phyloP scores from a whole-genome alignment of 2,329 filamentous ascomycete species.

The Phoma sp. region DNA sequence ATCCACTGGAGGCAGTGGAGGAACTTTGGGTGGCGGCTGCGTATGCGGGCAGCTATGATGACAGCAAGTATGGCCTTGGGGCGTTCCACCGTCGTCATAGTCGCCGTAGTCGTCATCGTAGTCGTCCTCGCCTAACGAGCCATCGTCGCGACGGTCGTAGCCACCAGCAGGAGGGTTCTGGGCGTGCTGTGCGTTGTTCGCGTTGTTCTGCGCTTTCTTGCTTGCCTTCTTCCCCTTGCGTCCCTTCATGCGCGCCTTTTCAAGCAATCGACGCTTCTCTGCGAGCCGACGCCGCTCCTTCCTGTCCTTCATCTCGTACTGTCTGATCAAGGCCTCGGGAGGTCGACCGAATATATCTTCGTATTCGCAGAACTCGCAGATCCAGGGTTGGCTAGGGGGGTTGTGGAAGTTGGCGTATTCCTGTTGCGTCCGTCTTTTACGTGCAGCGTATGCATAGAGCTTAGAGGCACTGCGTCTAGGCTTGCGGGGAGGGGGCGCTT shows the following conservation, averaged over 20 bases:
- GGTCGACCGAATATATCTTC: slow-evolving; percentile 91
- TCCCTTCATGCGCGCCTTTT: slow-evolving; percentile 93
- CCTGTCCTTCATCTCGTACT: slow-evolving; percentile 94
- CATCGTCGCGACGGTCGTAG: slow-evolving; percentile 44
- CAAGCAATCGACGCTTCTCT: slow-evolving; percentile 82
- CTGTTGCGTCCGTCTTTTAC: slow-evolving; percentile 77
- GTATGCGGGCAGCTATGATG: slow-evolving; percentile 43
- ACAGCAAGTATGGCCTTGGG: slow-evolving; percentile 30
- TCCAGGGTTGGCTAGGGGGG: slow-evolving; percentile 85
- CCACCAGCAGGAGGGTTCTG: slow-evolving; percentile 39
- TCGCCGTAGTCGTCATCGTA: slow-evolving; percentile 46
- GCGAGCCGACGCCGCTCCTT: slow-evolving; percentile 81
- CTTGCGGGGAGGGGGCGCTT: slow-evolving; percentile 62
- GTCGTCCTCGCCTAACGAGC: slow-evolving; percentile 41
- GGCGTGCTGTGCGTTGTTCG: slow-evolving; percentile 37
- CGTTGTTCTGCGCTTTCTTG: slow-evolving; percentile 60
- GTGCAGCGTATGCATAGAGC: slow-evolving; percentile 76
- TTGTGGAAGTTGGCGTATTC: slow-evolving; percentile 77
- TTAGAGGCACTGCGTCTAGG: slow-evolving; percentile 68
- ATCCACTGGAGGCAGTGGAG: slow-evolving; percentile 33
- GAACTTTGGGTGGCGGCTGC: slow-evolving; percentile 35
- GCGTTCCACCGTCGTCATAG: slow-evolving; percentile 38
- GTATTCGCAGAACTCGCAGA: slow-evolving; percentile 98
- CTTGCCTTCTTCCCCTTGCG: slow-evolving; percentile 84
- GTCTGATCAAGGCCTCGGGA: slow-evolving; percentile 81